Percentiles rank a stretch among this genome's conserved stretches.
These are phyloP conservation scores for Termitomyces sp. DNA, from an alignment of 768 basidiomycete species.

Conservation along the genomic window DNA sequence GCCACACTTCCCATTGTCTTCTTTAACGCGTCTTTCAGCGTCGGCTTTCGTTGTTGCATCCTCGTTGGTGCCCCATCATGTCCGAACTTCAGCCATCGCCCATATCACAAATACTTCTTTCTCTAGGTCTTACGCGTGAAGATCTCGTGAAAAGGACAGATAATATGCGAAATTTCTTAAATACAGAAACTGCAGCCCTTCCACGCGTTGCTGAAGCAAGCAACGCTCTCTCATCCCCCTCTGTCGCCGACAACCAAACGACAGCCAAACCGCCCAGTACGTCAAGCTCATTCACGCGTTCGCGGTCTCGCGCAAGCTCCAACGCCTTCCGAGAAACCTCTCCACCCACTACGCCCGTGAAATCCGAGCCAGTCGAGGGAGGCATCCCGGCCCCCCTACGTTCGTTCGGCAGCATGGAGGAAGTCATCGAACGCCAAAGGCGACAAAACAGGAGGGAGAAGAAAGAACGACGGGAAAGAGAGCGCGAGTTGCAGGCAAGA, in stretches of 20 bases:
- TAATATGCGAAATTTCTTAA: constrained; percentile 79
- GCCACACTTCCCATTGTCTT: background rate
- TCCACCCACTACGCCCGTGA: constrained; percentile 60
- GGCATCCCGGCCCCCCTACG: constrained; percentile 38
- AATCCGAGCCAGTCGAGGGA: constrained; percentile 55
- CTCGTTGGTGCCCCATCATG: constrained; percentile 27
- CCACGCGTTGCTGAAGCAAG: constrained; percentile 41
- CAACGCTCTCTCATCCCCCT: constrained; percentile 28
- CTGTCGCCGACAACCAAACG: constrained; percentile 30
- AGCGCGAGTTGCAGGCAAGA: constrained; percentile 38
- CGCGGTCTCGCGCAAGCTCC: constrained; percentile 42
- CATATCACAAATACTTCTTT: constrained; percentile 67
- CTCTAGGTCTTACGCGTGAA: constrained; percentile 73
- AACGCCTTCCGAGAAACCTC: constrained; percentile 51
- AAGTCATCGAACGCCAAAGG: constrained; percentile 72
- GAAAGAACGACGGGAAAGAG: constrained; percentile 43
- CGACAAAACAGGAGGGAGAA: constrained; percentile 54
- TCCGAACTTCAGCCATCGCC: constrained; percentile 51
- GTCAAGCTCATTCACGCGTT: constrained; percentile 36
- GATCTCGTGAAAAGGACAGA: constrained; percentile 69
- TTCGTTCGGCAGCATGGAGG: constrained; percentile 72
- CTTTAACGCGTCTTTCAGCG: constrained; percentile 6
- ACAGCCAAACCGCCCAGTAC: constrained; percentile 33
- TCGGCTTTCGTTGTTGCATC: background rate
- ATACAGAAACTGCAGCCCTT: constrained; percentile 44